Conservation (phyloP, 306 rosid species). For the Adenanthera pavonina region DNA sequence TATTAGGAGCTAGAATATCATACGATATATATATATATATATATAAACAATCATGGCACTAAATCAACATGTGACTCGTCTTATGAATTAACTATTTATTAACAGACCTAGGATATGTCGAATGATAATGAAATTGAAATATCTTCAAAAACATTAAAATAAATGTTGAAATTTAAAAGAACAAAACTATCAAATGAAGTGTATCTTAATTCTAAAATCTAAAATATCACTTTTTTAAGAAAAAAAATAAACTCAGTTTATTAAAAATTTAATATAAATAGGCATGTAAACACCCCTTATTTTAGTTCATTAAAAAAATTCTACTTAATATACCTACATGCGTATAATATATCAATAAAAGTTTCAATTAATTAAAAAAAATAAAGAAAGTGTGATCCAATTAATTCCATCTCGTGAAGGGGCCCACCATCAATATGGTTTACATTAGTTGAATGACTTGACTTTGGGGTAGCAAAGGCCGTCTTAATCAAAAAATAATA, state of each 20-base stretch:
- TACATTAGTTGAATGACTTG: slow-evolving; percentile 1
- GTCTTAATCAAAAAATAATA: background rate
- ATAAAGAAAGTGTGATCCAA: background rate
- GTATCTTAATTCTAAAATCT: background rate
- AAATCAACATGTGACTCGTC: background rate
- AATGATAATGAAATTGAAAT: background rate
- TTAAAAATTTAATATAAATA: background rate
- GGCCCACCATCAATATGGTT: background rate
- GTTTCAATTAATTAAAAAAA: background rate
- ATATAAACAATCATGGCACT: background rate
- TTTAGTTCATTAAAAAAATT: too few relatives aligned
- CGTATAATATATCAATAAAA: too few relatives aligned
- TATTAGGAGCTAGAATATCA: background rate
- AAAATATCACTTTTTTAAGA: background rate
- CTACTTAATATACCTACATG: too few relatives aligned
- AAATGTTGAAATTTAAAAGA: too few relatives aligned
- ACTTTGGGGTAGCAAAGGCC: background rate
- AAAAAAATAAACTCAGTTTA: background rate
- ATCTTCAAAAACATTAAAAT: too few relatives aligned
- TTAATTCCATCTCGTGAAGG: slow-evolving; percentile 4
- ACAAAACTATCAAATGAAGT: background rate
- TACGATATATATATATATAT: too few relatives aligned
- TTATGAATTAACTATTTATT: background rate
- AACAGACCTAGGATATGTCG: background rate
- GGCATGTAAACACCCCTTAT: too few relatives aligned